Conservation (phyloP, 148 eudicot species). For the Fallopia convolvulus region DNA sequence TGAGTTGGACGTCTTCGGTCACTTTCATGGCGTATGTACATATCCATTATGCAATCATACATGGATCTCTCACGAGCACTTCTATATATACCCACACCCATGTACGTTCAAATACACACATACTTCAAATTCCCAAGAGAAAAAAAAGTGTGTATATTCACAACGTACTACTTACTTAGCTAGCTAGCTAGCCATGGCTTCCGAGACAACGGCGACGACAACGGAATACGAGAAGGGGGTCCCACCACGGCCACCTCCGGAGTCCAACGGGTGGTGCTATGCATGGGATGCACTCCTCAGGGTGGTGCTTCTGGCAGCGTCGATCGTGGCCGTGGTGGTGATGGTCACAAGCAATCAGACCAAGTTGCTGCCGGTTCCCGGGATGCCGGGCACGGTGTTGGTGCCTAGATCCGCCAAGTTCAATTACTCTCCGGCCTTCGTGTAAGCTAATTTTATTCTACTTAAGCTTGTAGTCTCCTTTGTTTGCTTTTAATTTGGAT, state of each 20-base stretch:
- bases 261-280: neutral
- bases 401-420: constrained; percentile 10
- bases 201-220: neutral
- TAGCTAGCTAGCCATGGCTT: constrained; percentile 1
- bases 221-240: constrained; percentile 18
- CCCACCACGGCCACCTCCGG: neutral
- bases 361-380: constrained; percentile 12
- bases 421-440: constrained; percentile 35
- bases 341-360: constrained; percentile 50
- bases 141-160: too few relatives aligned
- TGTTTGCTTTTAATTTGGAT: neutral
- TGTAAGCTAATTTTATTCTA: constrained; percentile 20
- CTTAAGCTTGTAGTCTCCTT: neutral
- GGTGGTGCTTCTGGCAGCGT: constrained; percentile 33
- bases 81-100: neutral
- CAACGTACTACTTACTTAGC: neutral
- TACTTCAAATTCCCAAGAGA: neutral
- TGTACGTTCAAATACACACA: neutral
- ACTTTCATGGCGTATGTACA: neutral
- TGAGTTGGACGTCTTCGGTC: neutral
- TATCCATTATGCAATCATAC: neutral
- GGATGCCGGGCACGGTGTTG: neutral
- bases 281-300: constrained; percentile 31
- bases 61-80: neutral
- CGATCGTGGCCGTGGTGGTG: constrained; percentile 38